Conservation (phyloP, 495 filamentous ascomycete species). For the Hamigera avellanea region DNA sequence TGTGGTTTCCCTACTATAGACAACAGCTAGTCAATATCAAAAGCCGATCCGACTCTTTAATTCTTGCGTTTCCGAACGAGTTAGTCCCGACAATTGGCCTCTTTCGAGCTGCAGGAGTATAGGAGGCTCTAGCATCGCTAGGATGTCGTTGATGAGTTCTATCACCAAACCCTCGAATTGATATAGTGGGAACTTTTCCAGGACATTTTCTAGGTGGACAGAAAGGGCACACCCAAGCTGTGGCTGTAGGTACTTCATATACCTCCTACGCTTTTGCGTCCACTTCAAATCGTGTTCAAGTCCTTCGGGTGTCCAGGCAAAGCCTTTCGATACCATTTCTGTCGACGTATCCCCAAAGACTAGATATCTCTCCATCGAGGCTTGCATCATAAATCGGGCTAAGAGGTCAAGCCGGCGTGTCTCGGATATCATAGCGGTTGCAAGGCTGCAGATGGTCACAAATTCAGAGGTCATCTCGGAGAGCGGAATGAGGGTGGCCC, state of each 20-base stretch:
- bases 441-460: constrained; percentile 32
- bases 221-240: constrained; percentile 2
- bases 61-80: constrained; percentile 18
- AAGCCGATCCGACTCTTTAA: constrained; percentile 21
- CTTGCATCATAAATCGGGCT: constrained; percentile 38
- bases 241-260: constrained; percentile 7
- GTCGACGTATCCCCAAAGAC: constrained; percentile 13
- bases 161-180: constrained; percentile 16
- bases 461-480: constrained; percentile 33
- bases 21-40: neutral
- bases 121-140: constrained; percentile 25
- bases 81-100: constrained; percentile 25
- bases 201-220: constrained; percentile 2
- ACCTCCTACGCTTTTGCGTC: constrained; percentile 6
- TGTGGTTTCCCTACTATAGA: constrained; percentile 3
- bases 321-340: constrained; percentile 14
- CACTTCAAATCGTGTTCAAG: constrained; percentile 3
- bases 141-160: constrained; percentile 21
- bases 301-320: constrained; percentile 14
- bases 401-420: constrained; percentile 32
- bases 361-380: constrained; percentile 35
- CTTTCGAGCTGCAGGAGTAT: constrained; percentile 35
- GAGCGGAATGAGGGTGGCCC: constrained; percentile 11
- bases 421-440: constrained; percentile 10
- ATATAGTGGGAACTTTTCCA: constrained; percentile 4